Evolutionary conservation across 805 yeast genomes (phyloP).

Genomic region (Zygosaccharomyces siamensis): DNA sequence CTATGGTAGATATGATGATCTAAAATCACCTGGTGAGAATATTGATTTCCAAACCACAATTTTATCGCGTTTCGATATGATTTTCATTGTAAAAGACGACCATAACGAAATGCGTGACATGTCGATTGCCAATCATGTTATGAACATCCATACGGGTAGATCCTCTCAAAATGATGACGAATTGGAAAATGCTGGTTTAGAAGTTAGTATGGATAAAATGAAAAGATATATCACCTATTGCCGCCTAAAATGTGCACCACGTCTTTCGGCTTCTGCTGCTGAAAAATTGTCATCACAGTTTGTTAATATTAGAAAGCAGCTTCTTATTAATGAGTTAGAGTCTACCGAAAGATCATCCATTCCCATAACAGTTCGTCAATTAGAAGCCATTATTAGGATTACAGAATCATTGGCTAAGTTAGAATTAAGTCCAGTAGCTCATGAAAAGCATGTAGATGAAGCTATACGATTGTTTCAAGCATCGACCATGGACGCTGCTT

Average conservation of each 20-base stretch:
- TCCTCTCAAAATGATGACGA: conserved; percentile 39
- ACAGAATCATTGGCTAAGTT: conserved; percentile 91
- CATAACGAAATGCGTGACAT: conserved; percentile 83
- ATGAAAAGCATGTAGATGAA: conserved; percentile 87
- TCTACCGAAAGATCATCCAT: conserved; percentile 88
- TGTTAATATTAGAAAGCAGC: conserved; percentile 79
- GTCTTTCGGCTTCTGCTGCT: conserved; percentile 82
- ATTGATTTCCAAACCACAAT: conserved; percentile 97
- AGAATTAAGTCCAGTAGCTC: conserved; percentile 75
- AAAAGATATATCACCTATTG: conserved; percentile 89
- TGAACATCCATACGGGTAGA: conserved; percentile 88
- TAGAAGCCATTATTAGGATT: conserved; percentile 95
- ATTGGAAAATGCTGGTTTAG: conserved; percentile 59
- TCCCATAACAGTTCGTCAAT: conserved; percentile 95
- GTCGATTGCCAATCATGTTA: conserved; percentile 89
- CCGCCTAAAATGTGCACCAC: conserved; percentile 86
- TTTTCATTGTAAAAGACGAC: conserved; percentile 92
- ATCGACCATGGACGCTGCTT: conserved; percentile 94
- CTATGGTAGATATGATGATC: conserved; percentile 93
- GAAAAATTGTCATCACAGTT: conserved; percentile 88
- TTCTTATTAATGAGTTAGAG: conserved; percentile 73
- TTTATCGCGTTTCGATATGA: conserved; percentile 97
- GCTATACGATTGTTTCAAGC: conserved; percentile 93
- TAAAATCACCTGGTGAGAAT: conserved; percentile 95
- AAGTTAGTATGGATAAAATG: conserved; percentile 86